phyloP scores from a whole-genome alignment of 1,284 basidiomycete species.

The Cutaneotrichosporon sp. region DNA sequence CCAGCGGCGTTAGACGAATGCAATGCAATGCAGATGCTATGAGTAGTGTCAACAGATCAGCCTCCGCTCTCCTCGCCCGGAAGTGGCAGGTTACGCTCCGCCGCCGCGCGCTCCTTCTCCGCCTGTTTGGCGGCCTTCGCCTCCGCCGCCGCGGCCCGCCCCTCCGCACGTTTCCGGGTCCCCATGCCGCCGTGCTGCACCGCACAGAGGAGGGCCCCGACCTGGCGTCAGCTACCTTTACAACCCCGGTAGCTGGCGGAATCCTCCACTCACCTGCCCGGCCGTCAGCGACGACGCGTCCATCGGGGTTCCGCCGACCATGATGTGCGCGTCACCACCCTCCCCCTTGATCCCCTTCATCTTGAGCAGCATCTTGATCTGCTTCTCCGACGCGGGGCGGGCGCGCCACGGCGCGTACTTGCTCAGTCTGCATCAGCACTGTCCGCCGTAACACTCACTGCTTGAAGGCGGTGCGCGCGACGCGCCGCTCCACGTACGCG shows the following conservation, averaged over 20 bases:
- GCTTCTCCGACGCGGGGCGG: conserved; percentile 65
- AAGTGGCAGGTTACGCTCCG: conserved; percentile 1
- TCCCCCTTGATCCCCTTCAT: conserved; percentile 49
- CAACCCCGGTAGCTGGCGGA: background rate
- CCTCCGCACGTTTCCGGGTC: background rate
- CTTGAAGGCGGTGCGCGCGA: conserved; percentile 26
- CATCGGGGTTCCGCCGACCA: background rate
- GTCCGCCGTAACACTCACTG: background rate
- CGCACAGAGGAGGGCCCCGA: background rate
- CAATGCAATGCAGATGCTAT: background rate
- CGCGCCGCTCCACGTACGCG: conserved; percentile 33
- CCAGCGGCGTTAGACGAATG: too few species aligned
- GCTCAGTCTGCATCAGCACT: conserved; percentile 57
- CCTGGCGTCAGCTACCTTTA: background rate
- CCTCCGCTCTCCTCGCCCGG: background rate
- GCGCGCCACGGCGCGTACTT: conserved; percentile 73
- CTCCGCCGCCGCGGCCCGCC: background rate
- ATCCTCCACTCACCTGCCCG: background rate
- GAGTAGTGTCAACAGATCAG: background rate
- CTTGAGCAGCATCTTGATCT: conserved; percentile 66
- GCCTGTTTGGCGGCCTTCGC: background rate
- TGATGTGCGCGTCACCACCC: background rate
- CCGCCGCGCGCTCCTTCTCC: conserved; percentile 3
- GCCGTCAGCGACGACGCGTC: background rate
- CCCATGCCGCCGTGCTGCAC: background rate